Conservation (phyloP, 2,329 filamentous ascomycete genomes). For the Nigrospora oryzae region DNA sequence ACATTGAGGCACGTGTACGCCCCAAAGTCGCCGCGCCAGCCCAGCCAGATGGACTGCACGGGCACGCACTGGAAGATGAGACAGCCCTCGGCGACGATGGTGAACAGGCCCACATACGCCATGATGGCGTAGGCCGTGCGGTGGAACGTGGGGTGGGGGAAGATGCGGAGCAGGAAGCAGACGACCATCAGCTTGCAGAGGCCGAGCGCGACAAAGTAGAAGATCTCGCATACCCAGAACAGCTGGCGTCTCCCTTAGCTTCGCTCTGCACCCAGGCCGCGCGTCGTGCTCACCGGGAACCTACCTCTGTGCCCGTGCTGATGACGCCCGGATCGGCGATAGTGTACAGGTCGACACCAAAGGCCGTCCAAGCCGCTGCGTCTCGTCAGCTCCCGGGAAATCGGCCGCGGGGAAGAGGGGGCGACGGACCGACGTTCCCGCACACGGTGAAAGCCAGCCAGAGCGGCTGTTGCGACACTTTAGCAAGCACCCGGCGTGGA, state of each 20-base stretch:
- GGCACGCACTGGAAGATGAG: slow-evolving; percentile 6
- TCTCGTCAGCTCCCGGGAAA: no score
- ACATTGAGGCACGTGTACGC: slow-evolving; percentile 2
- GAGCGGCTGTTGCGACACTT: no score
- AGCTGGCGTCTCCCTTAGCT: background rate
- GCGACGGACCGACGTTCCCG: no score
- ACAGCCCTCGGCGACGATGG: background rate
- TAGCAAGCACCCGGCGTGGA: no score
- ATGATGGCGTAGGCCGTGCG: slow-evolving; percentile 2
- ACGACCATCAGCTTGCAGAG: slow-evolving; percentile 20
- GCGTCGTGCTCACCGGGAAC: no score
- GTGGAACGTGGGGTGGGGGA: background rate
- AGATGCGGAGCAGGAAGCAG: slow-evolving; percentile 6
- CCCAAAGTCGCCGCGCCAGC: slow-evolving; percentile 5
- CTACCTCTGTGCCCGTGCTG: no score
- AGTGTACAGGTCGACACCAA: no score
- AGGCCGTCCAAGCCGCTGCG: no score
- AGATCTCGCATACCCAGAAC: slow-evolving; percentile 3
- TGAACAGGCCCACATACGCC: slow-evolving; percentile 1
- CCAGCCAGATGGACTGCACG: slow-evolving; percentile 5
- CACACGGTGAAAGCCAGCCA: no score
- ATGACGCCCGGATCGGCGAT: no score
- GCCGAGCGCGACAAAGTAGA: slow-evolving; percentile 9
- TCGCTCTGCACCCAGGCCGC: no score
- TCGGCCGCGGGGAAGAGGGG: no score